Base-by-base conservation (phyloP, 2,329 filamentous ascomycete species). In the Teratosphaeria gauchensis region DNA sequence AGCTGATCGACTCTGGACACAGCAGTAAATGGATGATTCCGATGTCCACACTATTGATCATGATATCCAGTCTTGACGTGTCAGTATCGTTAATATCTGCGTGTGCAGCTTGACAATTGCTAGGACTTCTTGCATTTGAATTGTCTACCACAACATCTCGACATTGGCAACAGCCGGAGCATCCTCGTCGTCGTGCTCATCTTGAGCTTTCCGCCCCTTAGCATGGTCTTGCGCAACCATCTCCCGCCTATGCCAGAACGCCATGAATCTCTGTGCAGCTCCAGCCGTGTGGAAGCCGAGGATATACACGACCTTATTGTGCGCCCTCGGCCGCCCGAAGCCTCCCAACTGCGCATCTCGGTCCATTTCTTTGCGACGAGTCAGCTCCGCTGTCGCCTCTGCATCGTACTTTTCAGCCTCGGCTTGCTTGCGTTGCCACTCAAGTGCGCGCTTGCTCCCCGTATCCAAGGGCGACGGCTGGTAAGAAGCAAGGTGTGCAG, bases 261-360 rank as follows among this genome's bases (percentile, higher is more conserved):
- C 66, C 3, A 77, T 74, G 69, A 82, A 83, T 61, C 78, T 71
- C 57, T 75, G 77, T 21, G 83, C 83, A 61, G 83, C 82, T 9
- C 74, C 72, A 55, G 78, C 73, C n/a, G 80, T 80, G 14, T 75
- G 67, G 61, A 88, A 85, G 4, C 79, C 77, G 24, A 86, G 64
- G 14, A 86, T 73, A 73, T 68, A 71, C 4, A 70, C 66, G 19
- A 59, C 32, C 7, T 52, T 24, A 14, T 46, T 38, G 7, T 16
- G 12, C n/a, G 82, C 83, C 48, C 80, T 73, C 38, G 66, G 31
- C 28, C 12, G 4, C 7, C 33, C 24, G 16, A 14, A 14, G 8
- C 33, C 33, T 30, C 16, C 16, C 19, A 28, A 14, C 35, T 46
- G 31, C 12, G 9, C 21, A 21, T 19, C 54, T 19, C 21, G 51